Conservation (phyloP, 495 filamentous ascomycete genomes). For the Hyphodiscus hymeniophilus region DNA sequence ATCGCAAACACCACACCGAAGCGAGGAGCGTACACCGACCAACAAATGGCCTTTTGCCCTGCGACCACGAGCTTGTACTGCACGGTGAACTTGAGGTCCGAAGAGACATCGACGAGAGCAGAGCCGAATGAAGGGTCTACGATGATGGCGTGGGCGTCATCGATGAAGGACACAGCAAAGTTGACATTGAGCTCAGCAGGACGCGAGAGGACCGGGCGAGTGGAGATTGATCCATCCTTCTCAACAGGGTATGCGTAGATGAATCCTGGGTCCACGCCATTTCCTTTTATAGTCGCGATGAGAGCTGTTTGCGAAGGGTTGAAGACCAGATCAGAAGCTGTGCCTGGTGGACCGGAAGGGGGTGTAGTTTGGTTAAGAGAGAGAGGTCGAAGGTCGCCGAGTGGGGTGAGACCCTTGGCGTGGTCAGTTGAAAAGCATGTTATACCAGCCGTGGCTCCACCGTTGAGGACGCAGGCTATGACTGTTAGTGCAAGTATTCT, state of each 20-base stretch:
- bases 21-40: slow-evolving; percentile 18
- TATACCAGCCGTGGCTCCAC: slow-evolving; percentile 20
- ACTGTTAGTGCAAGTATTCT: neutral
- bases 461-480: slow-evolving; percentile 25
- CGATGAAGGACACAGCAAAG: slow-evolving; percentile 24
- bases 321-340: slow-evolving; percentile 24
- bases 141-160: slow-evolving; percentile 17
- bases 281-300: slow-evolving; percentile 23
- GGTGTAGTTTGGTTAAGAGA: slow-evolving; percentile 22
- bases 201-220: slow-evolving; percentile 12
- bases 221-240: slow-evolving; percentile 5
- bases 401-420: slow-evolving; percentile 13
- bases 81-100: slow-evolving; percentile 10
- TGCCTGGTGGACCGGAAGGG: slow-evolving; percentile 16
- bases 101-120: slow-evolving; percentile 17
- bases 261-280: slow-evolving; percentile 16
- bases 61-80: slow-evolving; percentile 17
- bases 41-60: slow-evolving; percentile 22
- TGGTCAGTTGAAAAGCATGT: slow-evolving; percentile 23
- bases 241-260: slow-evolving; percentile 23
- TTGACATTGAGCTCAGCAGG: slow-evolving; percentile 16
- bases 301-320: slow-evolving; percentile 24
- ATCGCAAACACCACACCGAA: slow-evolving; percentile 20
- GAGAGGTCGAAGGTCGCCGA: slow-evolving; percentile 19
- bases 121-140: slow-evolving; percentile 24